A percentile compares a stretch with the other conserved stretches of the same genome.
Evolutionary conservation across 805 yeast species (phyloP).

Genomic region (Yamadazyma sp.): DNA sequence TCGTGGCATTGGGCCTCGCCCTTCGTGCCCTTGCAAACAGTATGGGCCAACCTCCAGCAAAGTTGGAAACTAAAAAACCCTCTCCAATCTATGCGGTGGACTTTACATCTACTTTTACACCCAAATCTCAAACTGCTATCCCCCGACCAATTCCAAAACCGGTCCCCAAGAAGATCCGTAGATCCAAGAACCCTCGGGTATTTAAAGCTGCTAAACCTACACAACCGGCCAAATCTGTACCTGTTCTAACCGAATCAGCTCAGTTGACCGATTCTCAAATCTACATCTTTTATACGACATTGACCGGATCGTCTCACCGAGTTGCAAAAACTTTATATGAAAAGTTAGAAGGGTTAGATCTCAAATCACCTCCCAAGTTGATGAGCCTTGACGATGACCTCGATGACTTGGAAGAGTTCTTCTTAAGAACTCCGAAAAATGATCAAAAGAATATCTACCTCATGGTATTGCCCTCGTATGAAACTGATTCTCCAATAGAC

Average conservation of each 20-base stretch:
- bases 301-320: conserved; percentile 79
- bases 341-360: conserved; percentile 27
- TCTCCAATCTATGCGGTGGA: conserved; percentile 35
- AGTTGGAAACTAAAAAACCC: neutral
- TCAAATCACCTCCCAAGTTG: conserved; percentile 47
- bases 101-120: conserved; percentile 38
- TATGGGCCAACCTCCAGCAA: neutral
- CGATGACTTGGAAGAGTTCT: conserved; percentile 80
- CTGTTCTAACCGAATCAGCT: conserved; percentile 38
- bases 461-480: conserved; percentile 84
- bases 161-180: conserved; percentile 12
- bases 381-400: conserved; percentile 76
- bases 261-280: conserved; percentile 54
- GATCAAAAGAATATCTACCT: conserved; percentile 55
- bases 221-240: conserved; percentile 20
- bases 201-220: conserved; percentile 39
- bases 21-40: neutral
- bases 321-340: conserved; percentile 56
- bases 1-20: conserved; percentile 21
- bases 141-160: conserved; percentile 5
- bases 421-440: conserved; percentile 58
- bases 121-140: conserved; percentile 15
- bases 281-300: conserved; percentile 74
- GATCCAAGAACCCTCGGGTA: conserved; percentile 35
- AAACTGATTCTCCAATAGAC: conserved; percentile 89